Evolutionary conservation across 73 alveolate species (phyloP).

Genomic region (Effrenium voratum): DNA sequence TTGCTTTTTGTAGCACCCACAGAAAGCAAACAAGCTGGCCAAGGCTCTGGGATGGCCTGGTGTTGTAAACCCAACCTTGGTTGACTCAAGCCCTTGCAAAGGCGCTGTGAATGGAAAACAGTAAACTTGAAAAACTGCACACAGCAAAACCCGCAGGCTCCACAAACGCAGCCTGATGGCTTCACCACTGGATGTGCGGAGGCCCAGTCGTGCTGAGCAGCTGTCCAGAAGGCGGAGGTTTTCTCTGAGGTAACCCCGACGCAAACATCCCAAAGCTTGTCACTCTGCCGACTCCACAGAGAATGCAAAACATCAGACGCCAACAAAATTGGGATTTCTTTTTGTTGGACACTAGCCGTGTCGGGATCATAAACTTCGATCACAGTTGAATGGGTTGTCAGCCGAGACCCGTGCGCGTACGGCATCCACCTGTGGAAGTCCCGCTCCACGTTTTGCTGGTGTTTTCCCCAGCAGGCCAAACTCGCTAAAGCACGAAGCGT

Average conservation of each 20-base stretch:
- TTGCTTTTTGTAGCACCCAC: background rate
- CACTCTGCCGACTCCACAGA: background rate
- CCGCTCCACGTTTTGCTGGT: background rate
- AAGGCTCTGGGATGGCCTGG: background rate
- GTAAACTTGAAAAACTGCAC: background rate
- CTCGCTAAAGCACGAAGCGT: background rate
- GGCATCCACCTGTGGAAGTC: constrained; percentile 15
- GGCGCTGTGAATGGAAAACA: background rate
- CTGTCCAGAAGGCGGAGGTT: background rate
- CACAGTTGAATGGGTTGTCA: background rate
- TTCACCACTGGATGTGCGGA: background rate
- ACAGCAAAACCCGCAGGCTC: background rate
- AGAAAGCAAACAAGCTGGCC: background rate
- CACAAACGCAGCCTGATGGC: background rate
- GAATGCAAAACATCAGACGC: background rate
- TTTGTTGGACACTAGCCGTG: background rate
- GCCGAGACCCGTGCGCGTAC: background rate
- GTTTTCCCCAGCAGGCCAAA: background rate
- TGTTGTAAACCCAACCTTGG: background rate
- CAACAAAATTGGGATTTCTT: background rate
- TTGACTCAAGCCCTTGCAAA: background rate
- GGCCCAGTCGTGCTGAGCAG: background rate
- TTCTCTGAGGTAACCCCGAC: constrained; percentile 1
- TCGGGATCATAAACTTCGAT: background rate
- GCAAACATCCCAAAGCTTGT: background rate